A percentile compares a stretch with the other conserved stretches of the same genome.
Evolutionary conservation across 805 yeast genomes (phyloP).

Genomic region (Kodamaea hsintzibuensis): DNA sequence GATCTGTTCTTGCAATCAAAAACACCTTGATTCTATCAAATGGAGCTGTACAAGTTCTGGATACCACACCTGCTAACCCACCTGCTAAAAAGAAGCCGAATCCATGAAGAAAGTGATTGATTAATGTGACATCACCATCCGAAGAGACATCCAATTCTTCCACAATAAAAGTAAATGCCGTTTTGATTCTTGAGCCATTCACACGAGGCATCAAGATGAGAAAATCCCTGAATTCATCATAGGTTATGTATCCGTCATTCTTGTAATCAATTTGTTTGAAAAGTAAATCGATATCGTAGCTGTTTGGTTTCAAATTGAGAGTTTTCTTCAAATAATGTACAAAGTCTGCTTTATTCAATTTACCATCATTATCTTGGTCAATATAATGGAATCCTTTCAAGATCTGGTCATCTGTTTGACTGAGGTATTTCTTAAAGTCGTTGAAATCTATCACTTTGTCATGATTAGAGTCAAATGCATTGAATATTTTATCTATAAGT

Average conservation of each 20-base stretch:
- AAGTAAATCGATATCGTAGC: slow-evolving; percentile 52
- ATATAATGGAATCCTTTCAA: slow-evolving; percentile 64
- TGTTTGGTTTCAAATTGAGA: slow-evolving; percentile 55
- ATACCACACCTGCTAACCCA: slow-evolving; percentile 92
- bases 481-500: slow-evolving; percentile 58
- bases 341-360: slow-evolving; percentile 64
- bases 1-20: slow-evolving; percentile 85
- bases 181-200: slow-evolving; percentile 71
- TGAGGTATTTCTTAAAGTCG: slow-evolving; percentile 66
- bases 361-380: slow-evolving; percentile 75
- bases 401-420: slow-evolving; percentile 70
- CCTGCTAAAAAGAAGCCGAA: slow-evolving; percentile 93
- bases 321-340: slow-evolving; percentile 57
- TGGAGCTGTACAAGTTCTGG: slow-evolving; percentile 96
- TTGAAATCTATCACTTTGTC: slow-evolving; percentile 60
- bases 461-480: slow-evolving; percentile 56
- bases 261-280: slow-evolving; percentile 57
- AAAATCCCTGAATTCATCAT: slow-evolving; percentile 84
- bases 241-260: slow-evolving; percentile 68
- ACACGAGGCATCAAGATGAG: slow-evolving; percentile 79
- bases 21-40: slow-evolving; percentile 94
- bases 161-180: slow-evolving; percentile 79
- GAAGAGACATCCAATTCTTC: slow-evolving; percentile 80
- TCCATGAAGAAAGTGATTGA: slow-evolving; percentile 76
- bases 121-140: slow-evolving; percentile 89